Evolutionary conservation across 306 rosid species (phyloP), one percentile per base, ranked within the genome.

Genomic region (Ziziphus jujuba): DNA sequence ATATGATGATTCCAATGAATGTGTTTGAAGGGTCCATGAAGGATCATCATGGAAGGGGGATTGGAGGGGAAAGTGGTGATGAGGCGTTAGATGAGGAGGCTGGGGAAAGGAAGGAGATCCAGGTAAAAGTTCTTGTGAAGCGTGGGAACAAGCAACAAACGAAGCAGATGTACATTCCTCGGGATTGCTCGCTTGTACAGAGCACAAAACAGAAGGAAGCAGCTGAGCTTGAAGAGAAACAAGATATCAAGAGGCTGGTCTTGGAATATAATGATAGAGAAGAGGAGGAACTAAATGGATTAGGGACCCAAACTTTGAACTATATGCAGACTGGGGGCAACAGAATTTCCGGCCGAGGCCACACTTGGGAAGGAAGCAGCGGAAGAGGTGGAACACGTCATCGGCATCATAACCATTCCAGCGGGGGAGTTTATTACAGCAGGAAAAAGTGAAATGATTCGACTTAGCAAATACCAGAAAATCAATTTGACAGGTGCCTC

Each of bases 171-270:
- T 85, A 66, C 81, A 85, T 95, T 78, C 99, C 99, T 6, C 81
- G 93, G 63, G 87, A 90, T 80, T 85, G 92, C 70, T 80, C 95
- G n/a, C 93, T 95, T 58, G 81, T 95, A 38, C 99, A 88, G 87
- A 88, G 96, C 80, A 90, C 99, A 20, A 95, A 95, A 81, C 99
- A 90, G 83, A 95, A 95, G 76, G 99, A 90, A 82, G 99, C 99
- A 51, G 99, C 92, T 9, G 96, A 95, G 76, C 88, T 95, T 70
- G 97, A 95, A 79, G 99, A 95, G 91, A 95, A 95, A 75, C 97
- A 95, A 76, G 99, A 90, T 80, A 95, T 95, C 79, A 95, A 95
- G 80, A 89, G 99, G 81, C 79, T 85, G 57, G 92, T 95, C 69
- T 77, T 90, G 83, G 97, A 95, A 81, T 95, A 95, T 72, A 95